A percentile compares a stretch with the other conserved stretches of the same genome.
Conservation (phyloP, 2,329 filamentous ascomycete genomes). For the Colletotrichum sublineola region DNA sequence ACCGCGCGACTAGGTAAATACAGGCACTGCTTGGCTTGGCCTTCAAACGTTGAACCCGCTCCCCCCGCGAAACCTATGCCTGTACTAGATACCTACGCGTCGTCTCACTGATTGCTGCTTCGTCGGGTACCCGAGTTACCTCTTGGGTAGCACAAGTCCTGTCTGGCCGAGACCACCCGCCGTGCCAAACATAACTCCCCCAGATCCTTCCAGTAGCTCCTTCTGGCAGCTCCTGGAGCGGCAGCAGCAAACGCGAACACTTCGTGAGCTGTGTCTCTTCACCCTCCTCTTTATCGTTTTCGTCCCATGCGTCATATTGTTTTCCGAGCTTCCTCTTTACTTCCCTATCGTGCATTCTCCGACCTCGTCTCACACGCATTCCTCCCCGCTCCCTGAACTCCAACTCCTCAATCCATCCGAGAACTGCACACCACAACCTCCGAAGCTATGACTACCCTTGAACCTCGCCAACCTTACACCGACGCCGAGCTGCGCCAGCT, state of each 20-base stretch:
- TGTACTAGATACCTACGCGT: background rate
- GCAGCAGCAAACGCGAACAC: background rate
- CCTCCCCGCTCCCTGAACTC: slow-evolving; percentile 25
- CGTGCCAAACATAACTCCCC: slow-evolving; percentile 17
- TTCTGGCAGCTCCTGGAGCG: background rate
- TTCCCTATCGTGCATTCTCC: slow-evolving; percentile 1
- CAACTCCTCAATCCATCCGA: slow-evolving; percentile 11
- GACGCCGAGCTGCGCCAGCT: slow-evolving; percentile 83
- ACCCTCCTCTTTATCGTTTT: slow-evolving; percentile 3
- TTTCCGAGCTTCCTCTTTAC: slow-evolving; percentile 13
- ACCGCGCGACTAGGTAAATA: slow-evolving; percentile 13
- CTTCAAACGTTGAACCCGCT: slow-evolving; percentile 14
- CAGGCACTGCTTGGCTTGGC: slow-evolving; percentile 12
- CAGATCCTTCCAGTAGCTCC: background rate
- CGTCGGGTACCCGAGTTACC: slow-evolving; percentile 6
- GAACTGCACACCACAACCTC: slow-evolving; percentile 8
- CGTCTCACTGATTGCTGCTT: background rate
- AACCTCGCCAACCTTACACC: slow-evolving; percentile 81
- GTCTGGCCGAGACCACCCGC: slow-evolving; percentile 5
- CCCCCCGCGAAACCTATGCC: slow-evolving; percentile 12
- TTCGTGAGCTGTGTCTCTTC: slow-evolving; percentile 14
- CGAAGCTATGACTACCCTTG: slow-evolving; percentile 79
- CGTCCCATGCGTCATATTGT: slow-evolving; percentile 30
- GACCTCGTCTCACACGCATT: slow-evolving; percentile 30
- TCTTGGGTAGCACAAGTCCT: slow-evolving; percentile 1